A percentile compares a stretch with the other conserved stretches of the same genome.
These are phyloP conservation scores for Pseudoperonospora humuli DNA, from an alignment of 352 stramenopile species.

Conservation along the genomic window DNA sequence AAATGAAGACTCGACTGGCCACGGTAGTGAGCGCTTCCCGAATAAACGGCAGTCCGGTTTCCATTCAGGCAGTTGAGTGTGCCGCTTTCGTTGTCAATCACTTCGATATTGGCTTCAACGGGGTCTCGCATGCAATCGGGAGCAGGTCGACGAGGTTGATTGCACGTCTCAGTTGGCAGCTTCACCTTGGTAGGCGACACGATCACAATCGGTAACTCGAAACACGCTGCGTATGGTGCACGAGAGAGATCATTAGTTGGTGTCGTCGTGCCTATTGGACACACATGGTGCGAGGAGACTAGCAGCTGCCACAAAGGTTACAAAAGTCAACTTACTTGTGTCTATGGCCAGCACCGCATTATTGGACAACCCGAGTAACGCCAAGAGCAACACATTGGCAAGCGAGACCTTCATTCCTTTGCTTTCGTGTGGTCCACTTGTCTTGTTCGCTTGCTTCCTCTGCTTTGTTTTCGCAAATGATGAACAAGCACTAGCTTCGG, in stretches of 20 bases:
- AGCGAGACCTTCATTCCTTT: slow-evolving; percentile 8
- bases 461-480: slow-evolving; percentile 15
- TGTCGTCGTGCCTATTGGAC: neutral
- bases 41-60: slow-evolving; percentile 27
- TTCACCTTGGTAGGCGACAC: slow-evolving; percentile 33
- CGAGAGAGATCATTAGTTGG: slow-evolving; percentile 4
- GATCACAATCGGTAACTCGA: slow-evolving; percentile 42
- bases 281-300: too few relatives aligned
- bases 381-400: slow-evolving; percentile 8
- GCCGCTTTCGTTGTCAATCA: slow-evolving; percentile 39
- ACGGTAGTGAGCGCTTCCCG: slow-evolving; percentile 39
- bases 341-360: slow-evolving; percentile 10
- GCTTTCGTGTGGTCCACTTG: neutral
- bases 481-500: neutral
- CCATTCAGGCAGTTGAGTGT: slow-evolving; percentile 36
- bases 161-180: slow-evolving; percentile 44
- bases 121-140: slow-evolving; percentile 41
- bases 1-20: slow-evolving; percentile 57
- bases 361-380: neutral
- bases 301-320: too few relatives aligned
- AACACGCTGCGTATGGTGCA: slow-evolving; percentile 25
- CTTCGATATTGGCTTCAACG: slow-evolving; percentile 36
- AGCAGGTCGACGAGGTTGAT: slow-evolving; percentile 33
- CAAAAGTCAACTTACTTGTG: slow-evolving; percentile 10
- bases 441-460: slow-evolving; percentile 1